These are phyloP conservation scores for Irpex lacteus DNA, from an alignment of 1,284 basidiomycete genomes.

Conservation along the genomic window DNA sequence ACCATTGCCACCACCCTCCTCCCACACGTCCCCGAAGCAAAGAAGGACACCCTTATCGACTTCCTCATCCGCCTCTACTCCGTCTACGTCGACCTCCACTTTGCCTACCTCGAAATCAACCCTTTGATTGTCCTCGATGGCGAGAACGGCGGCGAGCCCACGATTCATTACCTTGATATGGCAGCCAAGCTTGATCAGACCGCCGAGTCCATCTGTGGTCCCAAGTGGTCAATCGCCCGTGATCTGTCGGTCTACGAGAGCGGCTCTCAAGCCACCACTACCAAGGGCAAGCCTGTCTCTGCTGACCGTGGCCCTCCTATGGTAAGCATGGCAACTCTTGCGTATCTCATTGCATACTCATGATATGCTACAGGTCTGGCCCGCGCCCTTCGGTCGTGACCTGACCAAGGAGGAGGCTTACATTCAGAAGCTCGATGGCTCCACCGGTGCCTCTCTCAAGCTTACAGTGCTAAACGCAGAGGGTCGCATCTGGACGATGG, in stretches of 20 bases:
- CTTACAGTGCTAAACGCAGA: constrained; percentile 94
- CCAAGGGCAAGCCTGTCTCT: constrained; percentile 53
- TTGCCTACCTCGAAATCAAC: constrained; percentile 99
- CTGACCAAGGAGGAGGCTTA: constrained; percentile 99
- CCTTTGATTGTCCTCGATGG: constrained; percentile 94
- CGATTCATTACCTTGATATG: constrained; percentile 98
- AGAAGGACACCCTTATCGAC: constrained; percentile 88
- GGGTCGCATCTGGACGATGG: constrained; percentile 99
- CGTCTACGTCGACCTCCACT: constrained; percentile 97
- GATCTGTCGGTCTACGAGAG: constrained; percentile 78
- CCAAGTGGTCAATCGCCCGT: constrained; percentile 98
- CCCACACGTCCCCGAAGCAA: constrained; percentile 73
- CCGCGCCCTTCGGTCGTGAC: constrained; percentile 96
- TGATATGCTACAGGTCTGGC: constrained; percentile 63
- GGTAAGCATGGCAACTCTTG: constrained; percentile 40
- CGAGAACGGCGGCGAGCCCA: constrained; percentile 68
- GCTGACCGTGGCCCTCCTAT: constrained; percentile 97
- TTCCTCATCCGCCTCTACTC: constrained; percentile 95
- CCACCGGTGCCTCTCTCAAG: constrained; percentile 97
- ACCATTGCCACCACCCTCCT: constrained; percentile 76
- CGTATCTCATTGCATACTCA: neutral
- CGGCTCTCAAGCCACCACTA: constrained; percentile 38
- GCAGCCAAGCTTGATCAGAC: constrained; percentile 99
- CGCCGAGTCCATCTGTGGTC: constrained; percentile 96
- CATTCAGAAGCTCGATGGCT: constrained; percentile 96